Conservation (phyloP, 345 rosid genomes). For the Eucalyptus urophylla region DNA sequence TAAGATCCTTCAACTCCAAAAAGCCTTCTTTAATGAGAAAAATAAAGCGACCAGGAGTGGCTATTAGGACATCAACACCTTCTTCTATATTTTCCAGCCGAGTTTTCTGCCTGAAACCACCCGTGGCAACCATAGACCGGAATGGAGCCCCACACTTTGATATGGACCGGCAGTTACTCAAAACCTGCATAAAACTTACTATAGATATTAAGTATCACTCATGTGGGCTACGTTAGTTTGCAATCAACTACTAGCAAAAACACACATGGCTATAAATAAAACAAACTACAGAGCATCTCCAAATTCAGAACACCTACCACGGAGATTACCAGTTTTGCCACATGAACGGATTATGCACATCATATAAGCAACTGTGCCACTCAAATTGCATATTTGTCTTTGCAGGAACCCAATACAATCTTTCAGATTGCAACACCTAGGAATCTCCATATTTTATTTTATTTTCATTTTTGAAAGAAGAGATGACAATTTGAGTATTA, state of each 20-base stretch:
- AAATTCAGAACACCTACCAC: not conserved
- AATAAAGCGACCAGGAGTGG: slow-evolving; percentile 88
- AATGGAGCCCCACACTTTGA: slow-evolving; percentile 79
- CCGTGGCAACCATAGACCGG: slow-evolving; percentile 79
- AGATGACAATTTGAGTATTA: not conserved
- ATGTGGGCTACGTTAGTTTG: not conserved
- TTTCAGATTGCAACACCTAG: not conserved
- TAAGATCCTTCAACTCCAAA: slow-evolving; percentile 49
- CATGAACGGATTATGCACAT: not conserved
- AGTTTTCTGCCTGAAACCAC: slow-evolving; percentile 80
- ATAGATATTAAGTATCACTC: not conserved
- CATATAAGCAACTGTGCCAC: not conserved
- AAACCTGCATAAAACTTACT: slow-evolving; percentile 47
- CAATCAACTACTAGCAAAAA: not conserved
- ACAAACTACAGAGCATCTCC: not conserved
- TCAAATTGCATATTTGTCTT: not conserved
- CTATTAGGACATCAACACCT: slow-evolving; percentile 75
- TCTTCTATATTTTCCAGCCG: slow-evolving; percentile 68
- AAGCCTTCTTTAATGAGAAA: slow-evolving; percentile 62
- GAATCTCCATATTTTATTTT: no score
- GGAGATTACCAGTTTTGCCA: not conserved
- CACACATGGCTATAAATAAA: not conserved
- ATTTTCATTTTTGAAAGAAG: not conserved
- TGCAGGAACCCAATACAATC: not conserved
- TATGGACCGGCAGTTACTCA: slow-evolving; percentile 53